Conservation (phyloP, 345 rosid genomes). For the Melaleuca quinquenervia region DNA sequence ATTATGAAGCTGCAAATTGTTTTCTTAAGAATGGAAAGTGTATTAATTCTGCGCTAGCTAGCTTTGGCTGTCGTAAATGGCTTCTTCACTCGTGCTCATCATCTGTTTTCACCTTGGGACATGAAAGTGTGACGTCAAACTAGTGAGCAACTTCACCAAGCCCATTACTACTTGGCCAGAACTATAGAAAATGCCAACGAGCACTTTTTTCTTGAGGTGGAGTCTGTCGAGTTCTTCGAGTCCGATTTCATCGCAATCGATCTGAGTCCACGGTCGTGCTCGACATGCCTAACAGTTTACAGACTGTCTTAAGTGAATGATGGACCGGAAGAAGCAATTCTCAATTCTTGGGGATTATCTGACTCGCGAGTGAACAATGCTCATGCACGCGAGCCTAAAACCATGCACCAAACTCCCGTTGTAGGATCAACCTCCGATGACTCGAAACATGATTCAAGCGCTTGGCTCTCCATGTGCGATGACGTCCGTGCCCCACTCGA, state of each 20-base stretch:
- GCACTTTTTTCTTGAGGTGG: neutral
- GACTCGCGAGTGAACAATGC: neutral
- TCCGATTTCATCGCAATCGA: neutral
- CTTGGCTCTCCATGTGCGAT: slow-evolving; percentile 6
- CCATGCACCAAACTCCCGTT: slow-evolving; percentile 3
- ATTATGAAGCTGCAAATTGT: neutral
- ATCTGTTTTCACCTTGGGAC: neutral
- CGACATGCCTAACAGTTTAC: neutral
- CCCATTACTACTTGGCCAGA: neutral
- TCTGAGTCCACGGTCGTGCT: neutral
- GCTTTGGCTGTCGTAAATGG: neutral
- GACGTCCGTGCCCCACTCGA: slow-evolving; percentile 5
- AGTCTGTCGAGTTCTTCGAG: neutral
- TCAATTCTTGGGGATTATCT: neutral
- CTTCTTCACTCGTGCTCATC: neutral
- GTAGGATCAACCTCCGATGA: slow-evolving; percentile 7
- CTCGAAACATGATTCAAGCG: slow-evolving; percentile 8
- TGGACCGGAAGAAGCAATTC: neutral
- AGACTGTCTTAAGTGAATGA: neutral
- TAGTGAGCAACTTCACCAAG: neutral
- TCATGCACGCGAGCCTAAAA: slow-evolving; percentile 1
- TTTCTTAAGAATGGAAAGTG: neutral
- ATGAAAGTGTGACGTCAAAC: too few species aligned
- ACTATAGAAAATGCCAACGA: neutral
- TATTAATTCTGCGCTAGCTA: neutral